A percentile compares a stretch with the other conserved stretches of the same genome.
These are phyloP conservation scores for Anisodus acutangulus DNA, from an alignment of 257 asterid species.

Conservation along the genomic window DNA sequence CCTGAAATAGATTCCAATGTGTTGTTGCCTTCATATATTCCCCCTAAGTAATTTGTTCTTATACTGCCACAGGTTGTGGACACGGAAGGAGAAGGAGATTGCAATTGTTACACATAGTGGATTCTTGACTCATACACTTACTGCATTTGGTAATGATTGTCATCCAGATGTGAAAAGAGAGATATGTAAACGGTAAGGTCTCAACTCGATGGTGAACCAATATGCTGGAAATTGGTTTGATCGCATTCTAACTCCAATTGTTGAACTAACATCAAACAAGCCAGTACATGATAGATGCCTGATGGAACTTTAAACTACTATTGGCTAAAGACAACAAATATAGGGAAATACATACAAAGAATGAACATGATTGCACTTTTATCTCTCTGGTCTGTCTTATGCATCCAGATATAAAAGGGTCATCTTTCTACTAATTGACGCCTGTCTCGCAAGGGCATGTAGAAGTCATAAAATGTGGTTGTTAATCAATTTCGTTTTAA, in stretches of 20 bases:
- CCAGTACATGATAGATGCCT: not conserved
- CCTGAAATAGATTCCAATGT: not conserved
- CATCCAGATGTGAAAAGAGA: conserved; percentile 73
- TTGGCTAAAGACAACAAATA: not conserved
- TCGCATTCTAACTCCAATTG: not conserved
- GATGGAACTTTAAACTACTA: not conserved
- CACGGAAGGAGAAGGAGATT: conserved; percentile 90
- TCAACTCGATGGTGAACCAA: conserved; percentile 22
- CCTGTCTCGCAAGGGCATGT: not conserved
- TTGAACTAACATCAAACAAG: not conserved
- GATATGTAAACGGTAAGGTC: conserved; percentile 72
- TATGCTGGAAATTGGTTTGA: conserved; percentile 17
- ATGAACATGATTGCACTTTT: not conserved
- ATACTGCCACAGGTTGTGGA: conserved; percentile 70
- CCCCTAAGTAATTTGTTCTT: not conserved
- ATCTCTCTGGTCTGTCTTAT: conserved; percentile 4
- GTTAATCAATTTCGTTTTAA: not conserved
- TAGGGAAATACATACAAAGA: not conserved
- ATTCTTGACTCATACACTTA: conserved; percentile 69
- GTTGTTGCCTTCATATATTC: not conserved
- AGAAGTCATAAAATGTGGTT: not conserved
- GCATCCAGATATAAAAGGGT: not conserved
- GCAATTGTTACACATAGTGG: conserved; percentile 91
- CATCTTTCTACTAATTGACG: not conserved
- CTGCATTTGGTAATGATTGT: conserved; percentile 74